A percentile compares a stretch with the other conserved stretches of the same genome.
Evolutionary conservation across 495 filamentous ascomycete genomes (phyloP).

Genomic region (Astrothelium macrocarpum): DNA sequence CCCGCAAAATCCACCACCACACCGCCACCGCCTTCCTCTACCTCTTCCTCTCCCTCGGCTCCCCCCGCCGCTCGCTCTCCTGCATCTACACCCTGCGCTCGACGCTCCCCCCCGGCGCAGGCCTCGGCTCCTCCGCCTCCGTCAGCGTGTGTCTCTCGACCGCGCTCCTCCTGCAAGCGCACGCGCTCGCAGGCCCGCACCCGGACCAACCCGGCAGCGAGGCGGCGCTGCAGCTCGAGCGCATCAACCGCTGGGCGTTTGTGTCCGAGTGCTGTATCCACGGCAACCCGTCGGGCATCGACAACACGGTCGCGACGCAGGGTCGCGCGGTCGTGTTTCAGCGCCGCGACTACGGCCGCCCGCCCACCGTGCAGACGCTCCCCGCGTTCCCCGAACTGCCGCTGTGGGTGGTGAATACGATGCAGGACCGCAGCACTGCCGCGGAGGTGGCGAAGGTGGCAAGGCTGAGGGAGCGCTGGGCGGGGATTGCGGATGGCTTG

Average conservation of each 20-base stretch:
- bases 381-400: slow-evolving; percentile 83
- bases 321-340: slow-evolving; percentile 91
- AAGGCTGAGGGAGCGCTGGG: slow-evolving; percentile 56
- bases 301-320: slow-evolving; percentile 91
- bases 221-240: slow-evolving; percentile 73
- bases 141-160: slow-evolving; percentile 83
- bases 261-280: slow-evolving; percentile 96
- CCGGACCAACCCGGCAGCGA: slow-evolving; percentile 76
- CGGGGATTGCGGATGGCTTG: slow-evolving; percentile 63
- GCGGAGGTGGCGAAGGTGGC: slow-evolving; percentile 80
- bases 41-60: slow-evolving; percentile 80
- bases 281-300: slow-evolving; percentile 89
- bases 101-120: slow-evolving; percentile 86
- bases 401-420: slow-evolving; percentile 80
- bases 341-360: slow-evolving; percentile 63
- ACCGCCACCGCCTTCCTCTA: slow-evolving; percentile 84
- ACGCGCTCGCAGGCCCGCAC: slow-evolving; percentile 78
- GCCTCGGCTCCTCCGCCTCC: slow-evolving; percentile 85
- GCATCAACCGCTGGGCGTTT: slow-evolving; percentile 95
- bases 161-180: slow-evolving; percentile 78
- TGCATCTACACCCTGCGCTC: slow-evolving; percentile 87
- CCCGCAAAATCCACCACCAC: slow-evolving; percentile 67
- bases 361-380: slow-evolving; percentile 66
- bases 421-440: slow-evolving; percentile 68
- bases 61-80: slow-evolving; percentile 55